A percentile compares a stretch with the other conserved stretches of the same genome.
Evolutionary conservation across 2,329 filamentous ascomycete genomes (phyloP).

Genomic region (Orbilia javanica): DNA sequence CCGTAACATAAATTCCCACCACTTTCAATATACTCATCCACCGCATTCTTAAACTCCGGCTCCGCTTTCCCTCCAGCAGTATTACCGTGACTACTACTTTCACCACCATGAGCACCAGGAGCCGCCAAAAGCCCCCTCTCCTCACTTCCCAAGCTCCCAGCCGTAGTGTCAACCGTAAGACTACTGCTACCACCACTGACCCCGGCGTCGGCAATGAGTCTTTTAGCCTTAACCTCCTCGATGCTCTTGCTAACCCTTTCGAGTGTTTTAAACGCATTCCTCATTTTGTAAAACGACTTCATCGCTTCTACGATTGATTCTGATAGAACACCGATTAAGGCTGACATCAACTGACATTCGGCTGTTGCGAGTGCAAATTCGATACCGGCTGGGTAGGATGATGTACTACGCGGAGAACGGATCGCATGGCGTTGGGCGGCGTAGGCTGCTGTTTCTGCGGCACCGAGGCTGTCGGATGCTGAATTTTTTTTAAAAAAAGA

Average conservation of each 20-base stretch:
- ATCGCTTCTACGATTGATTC: constrained; percentile 93
- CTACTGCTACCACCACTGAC: neutral
- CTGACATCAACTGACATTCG: constrained; percentile 74
- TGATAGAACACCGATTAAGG: constrained; percentile 83
- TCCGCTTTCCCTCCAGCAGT: neutral
- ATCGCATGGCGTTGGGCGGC: constrained; percentile 81
- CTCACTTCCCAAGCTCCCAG: constrained; percentile 27
- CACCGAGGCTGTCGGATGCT: constrained; percentile 78
- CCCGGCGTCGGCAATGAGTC: neutral
- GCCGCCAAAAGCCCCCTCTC: constrained; percentile 60
- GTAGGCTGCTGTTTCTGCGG: constrained; percentile 81
- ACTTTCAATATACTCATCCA: constrained; percentile 87
- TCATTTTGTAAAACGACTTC: constrained; percentile 90
- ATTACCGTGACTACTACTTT: too few relatives aligned
- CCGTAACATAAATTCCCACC: constrained; percentile 92
- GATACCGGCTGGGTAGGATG: constrained; percentile 83
- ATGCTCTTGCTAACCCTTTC: constrained; percentile 72
- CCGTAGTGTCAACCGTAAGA: neutral
- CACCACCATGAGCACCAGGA: constrained; percentile 62
- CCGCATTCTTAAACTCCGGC: constrained; percentile 64
- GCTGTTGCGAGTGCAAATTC: constrained; percentile 88
- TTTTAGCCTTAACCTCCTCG: constrained; percentile 53
- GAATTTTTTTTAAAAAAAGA: constrained; percentile 63
- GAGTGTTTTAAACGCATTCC: constrained; percentile 87
- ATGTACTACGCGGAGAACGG: constrained; percentile 73